These are phyloP conservation scores for Lagerstroemia speciosa DNA, from an alignment of 345 rosid genomes.

Conservation along the genomic window DNA sequence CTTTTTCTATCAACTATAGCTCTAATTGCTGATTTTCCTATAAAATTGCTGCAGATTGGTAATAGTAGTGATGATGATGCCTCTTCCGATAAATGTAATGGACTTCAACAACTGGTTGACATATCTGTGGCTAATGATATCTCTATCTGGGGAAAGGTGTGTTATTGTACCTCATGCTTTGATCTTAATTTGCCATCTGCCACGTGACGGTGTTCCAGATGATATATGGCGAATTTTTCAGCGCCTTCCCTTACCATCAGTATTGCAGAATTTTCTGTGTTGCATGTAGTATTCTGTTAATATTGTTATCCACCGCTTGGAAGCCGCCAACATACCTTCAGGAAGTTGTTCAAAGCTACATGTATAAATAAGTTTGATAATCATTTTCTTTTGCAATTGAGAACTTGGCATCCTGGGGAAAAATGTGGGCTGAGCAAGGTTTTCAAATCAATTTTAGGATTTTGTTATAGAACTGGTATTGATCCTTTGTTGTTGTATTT, in stretches of 20 bases:
- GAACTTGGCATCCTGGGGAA: neutral
- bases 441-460: neutral
- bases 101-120: conserved; percentile 73
- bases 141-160: conserved; percentile 74
- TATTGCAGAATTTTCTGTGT: neutral
- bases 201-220: neutral
- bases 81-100: conserved; percentile 49
- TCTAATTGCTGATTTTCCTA: neutral
- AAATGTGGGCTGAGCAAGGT: neutral
- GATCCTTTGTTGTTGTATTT: neutral
- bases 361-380: neutral
- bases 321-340: neutral
- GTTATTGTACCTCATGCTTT: conserved; percentile 3
- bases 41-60: conserved; percentile 43
- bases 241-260: neutral
- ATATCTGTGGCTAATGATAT: conserved; percentile 67
- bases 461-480: neutral
- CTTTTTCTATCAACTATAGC: neutral
- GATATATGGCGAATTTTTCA: neutral
- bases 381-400: neutral
- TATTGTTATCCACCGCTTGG: neutral
- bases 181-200: neutral
- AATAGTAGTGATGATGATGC: conserved; percentile 59
- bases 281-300: neutral
- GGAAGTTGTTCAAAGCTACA: neutral